phyloP scores from a whole-genome alignment of 805 yeast species.

The Jamesozyma lodderae region DNA sequence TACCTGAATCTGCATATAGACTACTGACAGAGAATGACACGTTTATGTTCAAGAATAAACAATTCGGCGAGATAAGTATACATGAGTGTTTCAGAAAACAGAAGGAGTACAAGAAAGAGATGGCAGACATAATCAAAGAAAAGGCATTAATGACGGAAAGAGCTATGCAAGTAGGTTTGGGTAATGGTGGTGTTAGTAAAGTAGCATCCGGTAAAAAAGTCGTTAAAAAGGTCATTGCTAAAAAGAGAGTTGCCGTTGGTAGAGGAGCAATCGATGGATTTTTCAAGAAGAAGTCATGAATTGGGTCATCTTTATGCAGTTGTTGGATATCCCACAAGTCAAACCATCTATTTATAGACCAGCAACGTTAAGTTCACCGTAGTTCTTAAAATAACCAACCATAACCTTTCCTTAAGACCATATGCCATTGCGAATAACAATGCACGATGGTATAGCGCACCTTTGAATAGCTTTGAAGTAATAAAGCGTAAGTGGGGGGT shows the following conservation, averaged over 20 bases:
- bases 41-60: neutral
- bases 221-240: conserved; percentile 23
- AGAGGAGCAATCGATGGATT: conserved; percentile 66
- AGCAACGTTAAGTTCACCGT: too few relatives aligned
- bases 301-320: too few relatives aligned
- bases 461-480: too few relatives aligned
- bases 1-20: conserved; percentile 37
- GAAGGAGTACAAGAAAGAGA: conserved; percentile 19
- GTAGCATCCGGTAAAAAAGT: conserved; percentile 15
- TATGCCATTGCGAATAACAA: too few relatives aligned
- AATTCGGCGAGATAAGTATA: conserved; percentile 12
- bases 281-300: conserved; percentile 38
- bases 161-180: conserved; percentile 25
- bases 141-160: conserved; percentile 26
- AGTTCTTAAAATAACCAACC: too few relatives aligned
- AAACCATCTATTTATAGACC: too few relatives aligned
- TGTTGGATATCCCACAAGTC: too few relatives aligned
- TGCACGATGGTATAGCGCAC: too few relatives aligned
- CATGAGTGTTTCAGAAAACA: conserved; percentile 28
- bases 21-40: conserved; percentile 13
- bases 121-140: conserved; percentile 16
- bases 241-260: conserved; percentile 42
- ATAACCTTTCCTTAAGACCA: too few relatives aligned
- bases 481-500: too few relatives aligned
- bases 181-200: conserved; percentile 8